Percentiles rank a stretch among this genome's conserved stretches.
These are phyloP conservation scores for Turritis glabra DNA, from an alignment of 345 rosid species.

Conservation along the genomic window DNA sequence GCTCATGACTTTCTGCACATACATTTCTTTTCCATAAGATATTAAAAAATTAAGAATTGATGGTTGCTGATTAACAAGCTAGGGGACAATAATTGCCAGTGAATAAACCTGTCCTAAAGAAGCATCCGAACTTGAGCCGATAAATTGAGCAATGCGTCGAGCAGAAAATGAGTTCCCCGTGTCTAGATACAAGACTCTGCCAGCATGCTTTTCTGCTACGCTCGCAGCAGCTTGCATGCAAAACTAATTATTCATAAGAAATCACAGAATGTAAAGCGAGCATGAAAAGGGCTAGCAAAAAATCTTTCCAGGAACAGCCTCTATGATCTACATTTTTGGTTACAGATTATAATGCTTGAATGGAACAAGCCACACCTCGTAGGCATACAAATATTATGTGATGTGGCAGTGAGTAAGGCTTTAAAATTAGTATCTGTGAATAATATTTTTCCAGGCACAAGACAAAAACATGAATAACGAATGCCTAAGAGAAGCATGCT, in stretches of 20 bases:
- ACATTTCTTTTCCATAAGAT: conserved; percentile 30
- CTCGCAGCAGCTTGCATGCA: conserved; percentile 65
- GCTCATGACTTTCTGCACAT: conserved; percentile 56
- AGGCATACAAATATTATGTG: neutral
- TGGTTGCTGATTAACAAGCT: neutral
- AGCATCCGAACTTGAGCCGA: conserved; percentile 41
- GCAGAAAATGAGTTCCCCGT: conserved; percentile 87
- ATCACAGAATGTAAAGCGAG: conserved; percentile 22
- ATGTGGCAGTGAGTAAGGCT: neutral
- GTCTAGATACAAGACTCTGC: conserved; percentile 62
- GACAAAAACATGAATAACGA: neutral
- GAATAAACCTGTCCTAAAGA: conserved; percentile 44
- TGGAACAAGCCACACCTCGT: neutral
- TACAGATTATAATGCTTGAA: neutral
- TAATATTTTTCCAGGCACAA: neutral
- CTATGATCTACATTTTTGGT: neutral
- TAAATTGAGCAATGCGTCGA: conserved; percentile 52
- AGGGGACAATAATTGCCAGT: neutral
- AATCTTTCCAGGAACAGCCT: conserved; percentile 3
- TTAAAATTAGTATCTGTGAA: neutral
- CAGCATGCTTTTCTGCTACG: conserved; percentile 51
- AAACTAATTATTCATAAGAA: conserved; percentile 43
- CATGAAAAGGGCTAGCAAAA: neutral
- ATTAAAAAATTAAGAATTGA: neutral
- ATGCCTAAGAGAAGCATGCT: neutral